Conservation (phyloP, 208 protist genomes). For the Crithidia acanthocephali region DNA sequence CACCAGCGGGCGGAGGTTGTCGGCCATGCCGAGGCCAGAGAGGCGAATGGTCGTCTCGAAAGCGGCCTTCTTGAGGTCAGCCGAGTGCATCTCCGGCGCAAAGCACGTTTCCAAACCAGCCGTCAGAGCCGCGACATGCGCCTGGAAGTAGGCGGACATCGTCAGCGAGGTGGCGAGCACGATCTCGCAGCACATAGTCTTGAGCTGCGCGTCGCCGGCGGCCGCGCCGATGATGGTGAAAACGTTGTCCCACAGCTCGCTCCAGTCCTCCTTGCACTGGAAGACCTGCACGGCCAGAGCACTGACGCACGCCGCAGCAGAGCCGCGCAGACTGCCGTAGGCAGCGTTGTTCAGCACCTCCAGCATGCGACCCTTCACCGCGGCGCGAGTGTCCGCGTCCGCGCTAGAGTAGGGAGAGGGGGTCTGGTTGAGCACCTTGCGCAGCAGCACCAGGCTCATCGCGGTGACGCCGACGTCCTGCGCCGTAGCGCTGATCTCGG, state of each 20-base stretch:
- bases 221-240: constrained; percentile 61
- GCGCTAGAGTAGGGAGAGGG: constrained; percentile 53
- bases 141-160: constrained; percentile 60
- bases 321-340: constrained; percentile 51
- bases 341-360: constrained; percentile 62
- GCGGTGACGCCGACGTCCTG: constrained; percentile 44
- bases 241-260: constrained; percentile 75
- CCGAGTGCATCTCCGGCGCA: constrained; percentile 19
- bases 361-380: constrained; percentile 60
- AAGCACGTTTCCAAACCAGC: constrained; percentile 69
- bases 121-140: constrained; percentile 44
- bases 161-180: constrained; percentile 53
- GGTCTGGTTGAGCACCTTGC: constrained; percentile 71
- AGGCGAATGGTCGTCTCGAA: constrained; percentile 72
- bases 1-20: constrained; percentile 55
- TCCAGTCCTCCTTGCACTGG: constrained; percentile 68
- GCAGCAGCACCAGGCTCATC: constrained; percentile 75
- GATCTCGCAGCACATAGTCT: constrained; percentile 83
- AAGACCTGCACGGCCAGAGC: constrained; percentile 71
- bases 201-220: constrained; percentile 49
- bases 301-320: constrained; percentile 79
- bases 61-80: constrained; percentile 54
- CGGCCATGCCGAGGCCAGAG: constrained; percentile 39
- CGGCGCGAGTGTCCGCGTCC: constrained; percentile 48
- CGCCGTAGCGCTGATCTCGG: constrained; percentile 56